phyloP scores from a whole-genome alignment of 148 eudicot genomes.

The Mesembryanthemum crystallinum region DNA sequence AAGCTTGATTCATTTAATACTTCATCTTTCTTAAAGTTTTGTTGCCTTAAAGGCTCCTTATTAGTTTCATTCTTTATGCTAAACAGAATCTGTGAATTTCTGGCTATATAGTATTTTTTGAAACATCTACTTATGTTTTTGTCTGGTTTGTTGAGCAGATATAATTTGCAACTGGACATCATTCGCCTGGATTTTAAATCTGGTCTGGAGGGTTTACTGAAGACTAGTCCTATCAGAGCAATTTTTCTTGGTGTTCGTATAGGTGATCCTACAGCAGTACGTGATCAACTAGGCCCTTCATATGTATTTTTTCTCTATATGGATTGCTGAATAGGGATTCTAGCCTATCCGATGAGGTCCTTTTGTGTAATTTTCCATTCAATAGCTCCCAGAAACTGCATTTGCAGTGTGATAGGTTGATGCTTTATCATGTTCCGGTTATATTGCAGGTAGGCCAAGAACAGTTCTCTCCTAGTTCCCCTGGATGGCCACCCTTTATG shows the following conservation, averaged over 20 bases:
- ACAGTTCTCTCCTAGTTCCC: conserved; percentile 94
- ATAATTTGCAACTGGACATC: conserved; percentile 72
- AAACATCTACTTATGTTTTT: background rate
- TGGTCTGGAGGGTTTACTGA: conserved; percentile 80
- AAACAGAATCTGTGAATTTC: background rate
- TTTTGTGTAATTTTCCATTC: background rate
- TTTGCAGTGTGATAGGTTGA: conserved; percentile 10
- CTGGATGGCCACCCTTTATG: conserved; percentile 99
- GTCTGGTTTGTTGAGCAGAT: conserved; percentile 44
- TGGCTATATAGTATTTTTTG: background rate
- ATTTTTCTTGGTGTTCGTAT: conserved; percentile 94
- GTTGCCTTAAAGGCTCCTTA: background rate
- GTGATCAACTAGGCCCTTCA: background rate
- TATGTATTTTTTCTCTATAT: background rate
- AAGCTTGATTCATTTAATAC: conserved; percentile 1
- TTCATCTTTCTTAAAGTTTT: background rate
- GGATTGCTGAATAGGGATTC: background rate
- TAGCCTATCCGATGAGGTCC: background rate
- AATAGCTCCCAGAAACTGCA: background rate
- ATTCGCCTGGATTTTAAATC: conserved; percentile 92
- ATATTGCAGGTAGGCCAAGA: conserved; percentile 89
- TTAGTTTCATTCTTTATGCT: background rate
- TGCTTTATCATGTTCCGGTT: conserved; percentile 10
- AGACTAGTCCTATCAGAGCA: conserved; percentile 75
- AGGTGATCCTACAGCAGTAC: conserved; percentile 97